Evolutionary conservation across 306 rosid genomes (phyloP), one percentile per base, ranked within the genome.

Genomic region (Medicago lupulina): DNA sequence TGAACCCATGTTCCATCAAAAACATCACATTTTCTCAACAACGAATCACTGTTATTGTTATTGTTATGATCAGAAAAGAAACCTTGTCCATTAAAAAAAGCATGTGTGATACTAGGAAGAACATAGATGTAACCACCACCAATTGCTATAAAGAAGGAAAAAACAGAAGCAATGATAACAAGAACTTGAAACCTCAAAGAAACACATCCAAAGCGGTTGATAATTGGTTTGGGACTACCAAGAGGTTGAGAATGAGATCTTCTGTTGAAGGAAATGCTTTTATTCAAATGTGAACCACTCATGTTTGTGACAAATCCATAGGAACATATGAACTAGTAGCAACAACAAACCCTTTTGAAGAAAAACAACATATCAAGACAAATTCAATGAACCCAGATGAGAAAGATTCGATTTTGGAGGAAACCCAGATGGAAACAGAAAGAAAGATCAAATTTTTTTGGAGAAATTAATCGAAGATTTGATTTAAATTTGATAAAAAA

Each of bases 1-100:
- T 70, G 62, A 9, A 85, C 84, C 97, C 96, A 90, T 66, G 70
- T 84, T 87, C 97, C 94, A 71, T 87, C 83, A 80, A 80, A 86
- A 13, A 87, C 79, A 78, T 92, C 82, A 74, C 96, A 92, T 47
- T 77, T 82, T 59, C 59, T 68, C 10, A 61, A 17, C 13, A 61
- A 28, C 23, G 87, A 87, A 76, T 34, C 71, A 1, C 23, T 65
- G 74, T 58, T 69, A 2, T 38, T 65, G 74, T 58, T 69, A 2
- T 25, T 59, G 13, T 53, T 65, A 73, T 68, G 47, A 18, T 86
- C 80, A 17, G 83, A 58, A 25, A 77, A 25, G 38, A 76, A 8
- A 74, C 74, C 79, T 69, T 83, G 82, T 34, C 50, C 61, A 4
- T 76, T 78, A 75, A 82, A 86, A 84, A 88, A 76, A 10, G 89